Evolutionary conservation across 2,329 filamentous ascomycete species (phyloP).

Genomic region (Chaetomiaceae sp.): DNA sequence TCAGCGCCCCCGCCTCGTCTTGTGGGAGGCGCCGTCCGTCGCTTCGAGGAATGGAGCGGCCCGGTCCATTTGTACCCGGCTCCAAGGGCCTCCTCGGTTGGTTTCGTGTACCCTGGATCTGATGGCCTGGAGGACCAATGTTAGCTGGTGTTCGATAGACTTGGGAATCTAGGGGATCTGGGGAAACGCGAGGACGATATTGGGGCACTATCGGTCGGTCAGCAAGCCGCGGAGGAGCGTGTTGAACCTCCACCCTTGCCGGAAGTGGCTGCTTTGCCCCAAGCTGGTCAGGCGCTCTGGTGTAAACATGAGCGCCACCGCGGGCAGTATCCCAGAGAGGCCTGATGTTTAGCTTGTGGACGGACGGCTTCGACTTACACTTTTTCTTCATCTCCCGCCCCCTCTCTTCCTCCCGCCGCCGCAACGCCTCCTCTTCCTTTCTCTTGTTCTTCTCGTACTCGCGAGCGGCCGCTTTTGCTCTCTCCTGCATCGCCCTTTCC

Average conservation of each 20-base stretch:
- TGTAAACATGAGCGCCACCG: not conserved
- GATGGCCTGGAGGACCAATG: not conserved
- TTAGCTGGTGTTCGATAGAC: not conserved
- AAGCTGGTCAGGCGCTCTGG: not conserved
- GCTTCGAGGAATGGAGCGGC: not conserved
- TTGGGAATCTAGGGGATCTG: not conserved
- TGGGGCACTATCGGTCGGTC: not conserved
- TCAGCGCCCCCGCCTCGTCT: not conserved
- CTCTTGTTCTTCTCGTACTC: constrained; percentile 3
- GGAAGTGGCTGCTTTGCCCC: not conserved
- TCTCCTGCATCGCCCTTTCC: not conserved
- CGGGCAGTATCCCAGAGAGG: not conserved
- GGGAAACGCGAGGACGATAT: not conserved
- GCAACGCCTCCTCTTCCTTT: not conserved
- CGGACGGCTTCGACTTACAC: not conserved
- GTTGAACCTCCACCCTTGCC: not conserved
- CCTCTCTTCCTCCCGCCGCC: not conserved
- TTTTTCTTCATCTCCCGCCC: not conserved
- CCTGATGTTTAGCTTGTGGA: not conserved
- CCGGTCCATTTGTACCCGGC: not conserved
- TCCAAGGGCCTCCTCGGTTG: not conserved
- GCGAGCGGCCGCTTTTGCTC: not conserved
- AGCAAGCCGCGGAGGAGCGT: constrained; percentile 2
- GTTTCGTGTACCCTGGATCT: not conserved
- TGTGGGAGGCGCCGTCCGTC: not conserved